Percentiles rank a stretch among this genome's conserved stretches.
These are phyloP conservation scores for Neonectria ditissima DNA, from an alignment of 2,329 filamentous ascomycete species.

Conservation along the genomic window DNA sequence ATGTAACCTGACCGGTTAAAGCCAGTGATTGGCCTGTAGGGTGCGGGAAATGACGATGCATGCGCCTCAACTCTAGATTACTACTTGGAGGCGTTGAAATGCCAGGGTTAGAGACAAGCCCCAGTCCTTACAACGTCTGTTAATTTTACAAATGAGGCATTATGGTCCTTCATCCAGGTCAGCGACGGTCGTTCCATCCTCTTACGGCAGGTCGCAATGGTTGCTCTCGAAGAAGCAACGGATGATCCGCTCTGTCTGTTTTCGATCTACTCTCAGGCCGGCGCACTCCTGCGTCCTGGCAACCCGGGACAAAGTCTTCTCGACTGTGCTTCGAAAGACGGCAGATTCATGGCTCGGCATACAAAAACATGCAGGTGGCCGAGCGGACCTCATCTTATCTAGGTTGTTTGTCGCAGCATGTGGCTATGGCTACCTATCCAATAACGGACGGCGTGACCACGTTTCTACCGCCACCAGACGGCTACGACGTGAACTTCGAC, in stretches of 20 bases:
- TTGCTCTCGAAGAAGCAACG: too few relatives aligned
- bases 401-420: neutral
- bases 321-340: neutral
- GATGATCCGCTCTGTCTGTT: neutral
- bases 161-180: too few relatives aligned
- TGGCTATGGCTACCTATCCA: constrained; percentile 29
- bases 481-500: constrained; percentile 48
- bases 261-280: neutral
- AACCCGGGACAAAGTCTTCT: neutral
- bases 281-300: neutral
- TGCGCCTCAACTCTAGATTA: neutral
- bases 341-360: neutral
- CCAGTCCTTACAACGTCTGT: neutral
- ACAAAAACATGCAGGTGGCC: neutral
- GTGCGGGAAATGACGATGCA: neutral
- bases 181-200: too few relatives aligned
- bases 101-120: neutral
- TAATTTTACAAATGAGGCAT: neutral
- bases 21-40: neutral
- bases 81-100: neutral
- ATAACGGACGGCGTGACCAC: constrained; percentile 40
- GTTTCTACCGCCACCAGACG: constrained; percentile 41
- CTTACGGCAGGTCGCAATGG: too few relatives aligned
- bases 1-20: neutral
- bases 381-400: neutral